These are phyloP conservation scores for Entomortierella parvispora DNA, from an alignment of 192 early-diverging fungal genomes.

Conservation along the genomic window DNA sequence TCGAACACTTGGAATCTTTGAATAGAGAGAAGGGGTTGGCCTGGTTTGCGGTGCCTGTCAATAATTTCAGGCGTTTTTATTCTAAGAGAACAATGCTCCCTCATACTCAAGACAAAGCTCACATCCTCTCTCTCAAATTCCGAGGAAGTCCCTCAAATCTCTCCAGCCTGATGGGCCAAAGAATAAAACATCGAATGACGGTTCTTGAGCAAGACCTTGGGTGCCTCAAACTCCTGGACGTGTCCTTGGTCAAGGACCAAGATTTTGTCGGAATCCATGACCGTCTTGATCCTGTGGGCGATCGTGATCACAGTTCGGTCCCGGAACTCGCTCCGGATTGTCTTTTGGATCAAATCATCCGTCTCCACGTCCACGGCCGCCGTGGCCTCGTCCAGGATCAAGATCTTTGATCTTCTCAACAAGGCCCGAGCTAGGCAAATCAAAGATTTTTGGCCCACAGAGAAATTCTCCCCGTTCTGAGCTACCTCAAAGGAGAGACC, in stretches of 20 bases:
- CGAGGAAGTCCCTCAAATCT: slow-evolving; percentile 5
- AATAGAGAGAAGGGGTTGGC: too few relatives aligned
- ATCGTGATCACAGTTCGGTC: slow-evolving; percentile 88
- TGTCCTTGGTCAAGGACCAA: slow-evolving; percentile 83
- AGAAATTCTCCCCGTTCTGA: slow-evolving; percentile 86
- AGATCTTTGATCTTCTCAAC: slow-evolving; percentile 63
- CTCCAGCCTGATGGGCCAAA: slow-evolving; percentile 27
- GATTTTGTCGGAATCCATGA: slow-evolving; percentile 87
- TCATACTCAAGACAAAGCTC: too few relatives aligned
- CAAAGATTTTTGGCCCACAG: slow-evolving; percentile 79
- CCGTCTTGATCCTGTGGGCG: slow-evolving; percentile 87
- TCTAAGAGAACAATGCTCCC: too few relatives aligned
- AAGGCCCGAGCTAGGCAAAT: slow-evolving; percentile 75
- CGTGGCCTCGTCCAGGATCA: slow-evolving; percentile 56
- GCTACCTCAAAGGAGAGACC: slow-evolving; percentile 74
- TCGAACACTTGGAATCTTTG: too few relatives aligned
- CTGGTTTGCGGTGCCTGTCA: too few relatives aligned
- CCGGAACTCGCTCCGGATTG: slow-evolving; percentile 80
- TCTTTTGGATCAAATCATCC: slow-evolving; percentile 85
- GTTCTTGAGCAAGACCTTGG: slow-evolving; percentile 14
- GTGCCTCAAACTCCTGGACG: slow-evolving; percentile 58
- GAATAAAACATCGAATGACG: slow-evolving; percentile 16
- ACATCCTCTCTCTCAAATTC: too few relatives aligned
- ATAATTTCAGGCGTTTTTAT: too few relatives aligned
- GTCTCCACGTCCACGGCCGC: slow-evolving; percentile 83